Percentiles rank a stretch among this genome's conserved stretches.
Conservation (phyloP, 305 asterid genomes). For the Plantago lanceolata region DNA sequence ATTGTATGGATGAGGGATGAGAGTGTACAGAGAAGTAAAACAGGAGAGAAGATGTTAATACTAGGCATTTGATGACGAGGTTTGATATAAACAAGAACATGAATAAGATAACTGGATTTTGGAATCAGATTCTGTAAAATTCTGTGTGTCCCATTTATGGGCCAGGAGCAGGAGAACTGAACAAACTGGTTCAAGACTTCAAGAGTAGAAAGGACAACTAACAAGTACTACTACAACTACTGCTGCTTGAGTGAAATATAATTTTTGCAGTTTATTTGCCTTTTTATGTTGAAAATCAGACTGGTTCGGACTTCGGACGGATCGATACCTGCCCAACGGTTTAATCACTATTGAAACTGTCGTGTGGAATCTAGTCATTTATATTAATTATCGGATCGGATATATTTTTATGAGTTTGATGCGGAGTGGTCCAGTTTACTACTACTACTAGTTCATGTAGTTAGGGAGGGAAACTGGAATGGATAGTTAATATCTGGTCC, state of each 20-base stretch:
- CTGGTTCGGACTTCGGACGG: no score
- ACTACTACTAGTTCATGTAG: no score
- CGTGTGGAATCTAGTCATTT: no score
- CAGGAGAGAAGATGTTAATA: conserved; percentile 17
- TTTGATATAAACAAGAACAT: neutral
- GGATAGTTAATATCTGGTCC: conserved; percentile 23
- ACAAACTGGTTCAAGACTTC: neutral
- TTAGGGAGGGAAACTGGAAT: conserved; percentile 1
- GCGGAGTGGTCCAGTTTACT: conserved; percentile 20
- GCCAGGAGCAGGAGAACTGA: neutral
- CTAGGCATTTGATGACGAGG: conserved; percentile 28
- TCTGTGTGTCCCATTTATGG: conserved; percentile 10
- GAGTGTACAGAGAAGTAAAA: conserved; percentile 27
- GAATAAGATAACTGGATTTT: conserved; percentile 5
- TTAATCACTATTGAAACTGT: no score
- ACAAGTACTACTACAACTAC: no score
- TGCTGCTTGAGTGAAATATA: neutral
- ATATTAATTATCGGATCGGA: no score
- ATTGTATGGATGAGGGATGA: conserved; percentile 24
- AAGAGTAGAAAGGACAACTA: neutral
- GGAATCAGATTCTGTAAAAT: conserved; percentile 1
- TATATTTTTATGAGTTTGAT: neutral
- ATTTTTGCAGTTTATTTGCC: neutral
- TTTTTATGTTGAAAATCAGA: neutral
- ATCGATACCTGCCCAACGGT: no score